A percentile compares a stretch with the other conserved stretches of the same genome.
These are phyloP conservation scores for Malassezia arunalokei DNA, from an alignment of 1,284 basidiomycete species.

Conservation along the genomic window DNA sequence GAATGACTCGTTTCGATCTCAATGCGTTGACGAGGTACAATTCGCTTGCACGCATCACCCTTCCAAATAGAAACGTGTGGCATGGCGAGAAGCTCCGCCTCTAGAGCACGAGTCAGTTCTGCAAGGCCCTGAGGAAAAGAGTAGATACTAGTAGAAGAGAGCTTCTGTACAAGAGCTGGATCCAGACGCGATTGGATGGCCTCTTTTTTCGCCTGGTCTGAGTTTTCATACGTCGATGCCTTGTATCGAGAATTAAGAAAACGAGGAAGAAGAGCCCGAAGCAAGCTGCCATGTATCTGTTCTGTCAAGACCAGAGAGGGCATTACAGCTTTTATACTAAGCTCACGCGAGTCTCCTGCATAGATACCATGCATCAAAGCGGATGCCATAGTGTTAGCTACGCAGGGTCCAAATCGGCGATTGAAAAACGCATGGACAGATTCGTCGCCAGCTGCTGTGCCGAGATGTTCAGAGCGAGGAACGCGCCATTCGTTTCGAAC, in stretches of 20 bases:
- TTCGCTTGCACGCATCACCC: slow-evolving; percentile 46
- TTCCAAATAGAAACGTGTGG: slow-evolving; percentile 56
- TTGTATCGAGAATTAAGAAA: slow-evolving; percentile 17
- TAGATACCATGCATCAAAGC: slow-evolving; percentile 87
- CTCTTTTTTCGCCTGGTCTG: slow-evolving; percentile 15
- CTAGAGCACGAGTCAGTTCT: slow-evolving; percentile 57
- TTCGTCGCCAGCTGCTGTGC: slow-evolving; percentile 54
- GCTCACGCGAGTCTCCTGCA: slow-evolving; percentile 63
- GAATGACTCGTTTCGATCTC: not conserved
- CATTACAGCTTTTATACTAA: slow-evolving; percentile 69
- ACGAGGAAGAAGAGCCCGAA: slow-evolving; percentile 54
- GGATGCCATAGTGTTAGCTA: slow-evolving; percentile 65
- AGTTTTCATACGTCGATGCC: slow-evolving; percentile 11
- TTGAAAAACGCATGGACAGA: slow-evolving; percentile 66
- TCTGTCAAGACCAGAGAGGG: slow-evolving; percentile 62
- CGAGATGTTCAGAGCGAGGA: slow-evolving; percentile 14
- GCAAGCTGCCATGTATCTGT: slow-evolving; percentile 58
- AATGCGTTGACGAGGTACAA: slow-evolving; percentile 14
- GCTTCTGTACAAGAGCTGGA: slow-evolving; percentile 48
- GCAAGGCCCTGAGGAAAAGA: slow-evolving; percentile 68
- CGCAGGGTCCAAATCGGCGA: slow-evolving; percentile 60
- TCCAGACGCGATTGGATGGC: slow-evolving; percentile 49
- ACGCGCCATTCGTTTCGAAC: slow-evolving; percentile 51
- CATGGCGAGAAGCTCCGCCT: slow-evolving; percentile 49
- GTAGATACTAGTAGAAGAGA: slow-evolving; percentile 60